phyloP scores from a whole-genome alignment of 1,284 basidiomycete species.

The Inonotus hispidus region DNA sequence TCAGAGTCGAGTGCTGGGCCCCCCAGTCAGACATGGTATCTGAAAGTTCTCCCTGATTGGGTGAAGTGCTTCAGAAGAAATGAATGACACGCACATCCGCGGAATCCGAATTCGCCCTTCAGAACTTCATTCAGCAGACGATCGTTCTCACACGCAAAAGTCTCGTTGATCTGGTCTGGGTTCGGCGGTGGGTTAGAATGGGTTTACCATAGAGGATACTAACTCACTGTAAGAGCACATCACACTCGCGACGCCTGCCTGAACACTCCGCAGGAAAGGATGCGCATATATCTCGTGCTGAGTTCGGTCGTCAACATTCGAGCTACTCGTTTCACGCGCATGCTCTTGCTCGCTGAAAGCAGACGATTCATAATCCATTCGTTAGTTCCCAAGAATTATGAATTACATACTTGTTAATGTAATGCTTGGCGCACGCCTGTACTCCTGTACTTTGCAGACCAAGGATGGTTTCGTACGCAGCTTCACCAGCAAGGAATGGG shows the following conservation, averaged over 20 bases:
- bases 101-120: slow-evolving; percentile 77
- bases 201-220: neutral
- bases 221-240: slow-evolving; percentile 70
- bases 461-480: slow-evolving; percentile 67
- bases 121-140: slow-evolving; percentile 72
- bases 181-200: neutral
- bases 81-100: slow-evolving; percentile 46
- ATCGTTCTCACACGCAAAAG: slow-evolving; percentile 76
- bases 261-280: slow-evolving; percentile 70
- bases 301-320: slow-evolving; percentile 74
- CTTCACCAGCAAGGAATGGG: slow-evolving; percentile 70
- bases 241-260: slow-evolving; percentile 68
- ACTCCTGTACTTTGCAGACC: slow-evolving; percentile 73
- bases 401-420: slow-evolving; percentile 59
- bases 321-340: slow-evolving; percentile 45
- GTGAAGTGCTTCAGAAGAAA: neutral
- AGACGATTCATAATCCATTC: neutral
- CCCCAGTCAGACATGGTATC: slow-evolving; percentile 68
- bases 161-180: slow-evolving; percentile 64
- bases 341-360: slow-evolving; percentile 61
- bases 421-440: slow-evolving; percentile 76
- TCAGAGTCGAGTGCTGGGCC: slow-evolving; percentile 51
- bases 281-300: slow-evolving; percentile 70
- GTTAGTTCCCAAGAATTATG: neutral
- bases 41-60: slow-evolving; percentile 18